Percentiles rank a stretch among this genome's conserved stretches.
phyloP scores from a whole-genome alignment of 1,139 yeast species.

The Blastobotrys serpentis region DNA sequence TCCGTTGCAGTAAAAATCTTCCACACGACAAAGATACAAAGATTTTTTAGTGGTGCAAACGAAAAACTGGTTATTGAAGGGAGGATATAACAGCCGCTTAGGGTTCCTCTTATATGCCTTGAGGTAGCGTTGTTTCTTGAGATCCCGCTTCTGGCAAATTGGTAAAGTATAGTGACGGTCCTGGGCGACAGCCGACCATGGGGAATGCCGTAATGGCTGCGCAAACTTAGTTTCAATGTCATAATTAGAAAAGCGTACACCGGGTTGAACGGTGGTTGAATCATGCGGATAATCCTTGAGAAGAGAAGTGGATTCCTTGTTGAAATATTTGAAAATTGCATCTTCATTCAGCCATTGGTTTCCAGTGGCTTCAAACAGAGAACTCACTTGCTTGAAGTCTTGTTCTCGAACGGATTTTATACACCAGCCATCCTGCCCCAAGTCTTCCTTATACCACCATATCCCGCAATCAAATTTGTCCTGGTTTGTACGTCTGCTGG shows the following conservation, averaged over 20 bases:
- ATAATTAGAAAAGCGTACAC: conserved; percentile 24
- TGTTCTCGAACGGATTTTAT: conserved; percentile 42
- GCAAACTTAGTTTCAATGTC: conserved; percentile 26
- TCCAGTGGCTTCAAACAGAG: conserved; percentile 51
- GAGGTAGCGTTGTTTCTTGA: conserved; percentile 16
- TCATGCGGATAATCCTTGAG: conserved; percentile 4
- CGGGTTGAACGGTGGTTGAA: conserved; percentile 14
- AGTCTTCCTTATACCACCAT: conserved; percentile 35
- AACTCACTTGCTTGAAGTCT: conserved; percentile 51
- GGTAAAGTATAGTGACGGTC: conserved; percentile 23
- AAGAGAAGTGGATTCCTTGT: conserved; percentile 11
- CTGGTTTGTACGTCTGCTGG: conserved; percentile 1
- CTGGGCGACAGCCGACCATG: conserved; percentile 22
- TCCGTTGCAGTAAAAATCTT: conserved; percentile 52
- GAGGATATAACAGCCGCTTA: conserved; percentile 45
- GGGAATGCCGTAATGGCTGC: conserved; percentile 17
- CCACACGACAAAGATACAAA: conserved; percentile 46
- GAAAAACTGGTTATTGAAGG: conserved; percentile 49
- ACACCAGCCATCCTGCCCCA: conserved; percentile 61
- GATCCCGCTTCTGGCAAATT: conserved; percentile 19
- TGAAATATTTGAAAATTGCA: conserved; percentile 33
- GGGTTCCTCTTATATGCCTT: conserved; percentile 28
- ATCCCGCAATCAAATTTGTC: conserved; percentile 24
- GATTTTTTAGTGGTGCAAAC: conserved; percentile 40
- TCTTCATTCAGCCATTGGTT: conserved; percentile 42